These are phyloP conservation scores for Talaromyces verruculosus DNA, from an alignment of 2,329 filamentous ascomycete species.

Conservation along the genomic window DNA sequence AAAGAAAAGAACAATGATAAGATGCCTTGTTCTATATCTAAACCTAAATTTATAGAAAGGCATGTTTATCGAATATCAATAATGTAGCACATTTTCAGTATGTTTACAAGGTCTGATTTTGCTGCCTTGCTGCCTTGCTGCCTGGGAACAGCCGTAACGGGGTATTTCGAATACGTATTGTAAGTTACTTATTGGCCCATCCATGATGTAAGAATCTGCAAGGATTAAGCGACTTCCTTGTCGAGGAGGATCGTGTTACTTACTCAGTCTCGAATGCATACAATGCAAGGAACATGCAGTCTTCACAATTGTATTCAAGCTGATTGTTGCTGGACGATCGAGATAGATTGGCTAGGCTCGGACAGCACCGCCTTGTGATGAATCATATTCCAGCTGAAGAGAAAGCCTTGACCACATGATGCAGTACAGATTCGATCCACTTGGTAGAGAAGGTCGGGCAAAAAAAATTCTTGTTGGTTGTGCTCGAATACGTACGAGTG, in stretches of 20 bases:
- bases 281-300: conserved; percentile 16
- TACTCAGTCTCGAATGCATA: not conserved
- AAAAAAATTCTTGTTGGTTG: not conserved
- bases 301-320: not conserved
- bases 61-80: not conserved
- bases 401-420: conserved; percentile 1
- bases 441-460: not conserved
- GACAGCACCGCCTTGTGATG: not conserved
- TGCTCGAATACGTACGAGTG: conserved; percentile 5
- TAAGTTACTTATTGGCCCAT: not conserved
- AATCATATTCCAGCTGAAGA: conserved; percentile 3
- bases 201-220: conserved; percentile 22
- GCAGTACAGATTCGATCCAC: not conserved
- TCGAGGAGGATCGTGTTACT: not conserved
- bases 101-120: not conserved
- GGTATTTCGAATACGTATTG: not conserved
- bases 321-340: not conserved
- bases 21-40: not conserved
- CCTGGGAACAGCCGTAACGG: not conserved
- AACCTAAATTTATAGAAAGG: not conserved
- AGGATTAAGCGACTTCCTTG: conserved; percentile 11
- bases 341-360: not conserved
- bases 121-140: conserved; percentile 1
- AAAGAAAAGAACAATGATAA: not conserved
- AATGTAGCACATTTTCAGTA: not conserved